Evolutionary conservation across 352 stramenopile species (phyloP), one percentile per base, ranked within the genome.

Genomic region (Globisporangium megalacanthum): DNA sequence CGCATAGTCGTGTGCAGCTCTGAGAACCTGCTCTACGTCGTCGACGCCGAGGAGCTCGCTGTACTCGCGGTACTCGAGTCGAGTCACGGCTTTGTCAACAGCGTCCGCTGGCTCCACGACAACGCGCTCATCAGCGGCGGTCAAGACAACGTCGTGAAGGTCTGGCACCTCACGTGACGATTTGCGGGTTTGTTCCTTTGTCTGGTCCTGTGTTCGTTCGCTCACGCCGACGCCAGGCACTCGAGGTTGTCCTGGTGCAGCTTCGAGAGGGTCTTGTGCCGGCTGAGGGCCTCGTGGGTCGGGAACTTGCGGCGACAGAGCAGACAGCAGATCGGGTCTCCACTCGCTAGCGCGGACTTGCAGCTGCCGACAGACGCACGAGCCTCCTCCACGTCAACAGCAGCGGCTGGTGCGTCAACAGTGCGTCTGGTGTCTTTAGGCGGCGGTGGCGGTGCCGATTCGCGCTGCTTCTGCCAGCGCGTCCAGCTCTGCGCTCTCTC

Each of bases 221-320:
- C 20, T 70, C 31, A 59, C 15, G 37, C 17, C 14, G 50, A 20
- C 52, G 22, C n/a, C 14, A 13, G 14, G 29, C 25, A 36, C 31
- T 52, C 41, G 15, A 85, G 5, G 51, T 90, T 90, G 1, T 55
- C 49, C 20, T 60, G 20, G 50, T 91, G 80, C 13, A 94, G 67
- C 20, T 65, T 66, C 0, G 83, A 94, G 5, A 77, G 39, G 8
- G 65, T 33, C 58, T 89, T 62, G 59, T 94, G 83, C 1, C 77
- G 79, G 15, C 33, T 13, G 8, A 89, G 69, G 4, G 73, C 73
- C 14, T 62, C 67, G 3, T 41, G 11, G 17, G 51, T 72, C n/a
- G 65, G 59, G 44, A 94, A 94, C 50, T 89, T 88, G 22, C 83
- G 79, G 0, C 79, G 72, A 47, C 83, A 94, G 10, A 92, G 46